A percentile compares a stretch with the other conserved stretches of the same genome.
phyloP scores from a whole-genome alignment of 495 filamentous ascomycete genomes.

The Trichocladium antarcticum region DNA sequence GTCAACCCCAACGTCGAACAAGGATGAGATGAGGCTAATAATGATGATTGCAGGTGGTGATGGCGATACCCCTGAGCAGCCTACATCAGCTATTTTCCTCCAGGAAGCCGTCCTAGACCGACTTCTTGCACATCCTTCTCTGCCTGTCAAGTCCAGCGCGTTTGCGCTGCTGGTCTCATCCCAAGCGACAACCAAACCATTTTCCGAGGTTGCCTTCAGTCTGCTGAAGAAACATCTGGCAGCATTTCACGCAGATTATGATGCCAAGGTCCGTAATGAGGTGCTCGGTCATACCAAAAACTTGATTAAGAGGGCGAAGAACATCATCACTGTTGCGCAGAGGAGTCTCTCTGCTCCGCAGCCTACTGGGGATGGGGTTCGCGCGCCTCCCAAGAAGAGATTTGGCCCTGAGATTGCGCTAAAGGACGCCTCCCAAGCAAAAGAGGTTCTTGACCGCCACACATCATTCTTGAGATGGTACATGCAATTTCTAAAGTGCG shows the following conservation, averaged over 20 bases:
- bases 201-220: constrained; percentile 46
- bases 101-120: constrained; percentile 34
- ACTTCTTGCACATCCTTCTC: constrained; percentile 51
- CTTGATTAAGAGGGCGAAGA: constrained; percentile 55
- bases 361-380: background rate
- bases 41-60: constrained; percentile 6
- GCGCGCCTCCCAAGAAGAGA: constrained; percentile 14
- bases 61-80: constrained; percentile 1
- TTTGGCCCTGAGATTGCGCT: constrained; percentile 17
- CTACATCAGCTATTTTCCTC: constrained; percentile 28
- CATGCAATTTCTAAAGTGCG: constrained; percentile 52
- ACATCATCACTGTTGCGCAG: constrained; percentile 34
- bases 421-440: constrained; percentile 16
- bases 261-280: constrained; percentile 70
- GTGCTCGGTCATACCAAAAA: constrained; percentile 54
- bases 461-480: constrained; percentile 58
- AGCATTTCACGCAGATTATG: constrained; percentile 67
- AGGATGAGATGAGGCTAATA: background rate
- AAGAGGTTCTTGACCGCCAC: constrained; percentile 32
- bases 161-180: constrained; percentile 65
- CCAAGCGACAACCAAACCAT: constrained; percentile 56
- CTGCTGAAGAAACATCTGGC: constrained; percentile 51
- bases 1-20: constrained; percentile 10
- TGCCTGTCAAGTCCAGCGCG: constrained; percentile 58
- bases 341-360: constrained; percentile 20